A percentile compares a stretch with the other conserved stretches of the same genome.
Evolutionary conservation across 352 stramenopile species (phyloP).

Genomic region (Phytophthora palmivora): DNA sequence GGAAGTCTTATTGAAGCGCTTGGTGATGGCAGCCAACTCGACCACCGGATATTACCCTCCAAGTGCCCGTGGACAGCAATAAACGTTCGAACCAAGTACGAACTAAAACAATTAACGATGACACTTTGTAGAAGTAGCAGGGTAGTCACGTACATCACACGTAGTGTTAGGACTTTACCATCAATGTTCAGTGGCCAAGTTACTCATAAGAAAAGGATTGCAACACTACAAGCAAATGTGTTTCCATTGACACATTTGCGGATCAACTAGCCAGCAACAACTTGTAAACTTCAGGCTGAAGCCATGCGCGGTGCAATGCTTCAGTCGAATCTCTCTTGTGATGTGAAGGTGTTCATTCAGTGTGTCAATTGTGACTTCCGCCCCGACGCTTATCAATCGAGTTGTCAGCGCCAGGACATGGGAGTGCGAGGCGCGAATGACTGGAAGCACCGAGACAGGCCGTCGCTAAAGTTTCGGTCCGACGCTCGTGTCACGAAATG

Average conservation of each 20-base stretch:
- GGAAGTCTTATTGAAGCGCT: conserved; percentile 37
- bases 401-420: conserved; percentile 20
- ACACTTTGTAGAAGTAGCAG: conserved; percentile 8
- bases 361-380: conserved; percentile 15
- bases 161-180: conserved; percentile 34
- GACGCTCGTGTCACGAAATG: conserved; percentile 1
- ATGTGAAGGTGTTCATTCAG: background rate
- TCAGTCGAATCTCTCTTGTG: conserved; percentile 9
- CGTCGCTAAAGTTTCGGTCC: conserved; percentile 4
- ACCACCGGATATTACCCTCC: conserved; percentile 37
- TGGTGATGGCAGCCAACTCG: conserved; percentile 47
- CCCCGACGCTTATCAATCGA: conserved; percentile 11
- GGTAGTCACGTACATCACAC: conserved; percentile 36
- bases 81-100: conserved; percentile 15
- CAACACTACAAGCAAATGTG: background rate
- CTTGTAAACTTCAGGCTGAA: background rate
- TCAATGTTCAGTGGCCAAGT: conserved; percentile 26
- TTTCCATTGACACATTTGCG: background rate
- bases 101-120: conserved; percentile 36
- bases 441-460: conserved; percentile 6
- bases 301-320: conserved; percentile 7
- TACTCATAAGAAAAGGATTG: conserved; percentile 12
- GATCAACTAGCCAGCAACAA: background rate
- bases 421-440: conserved; percentile 2
- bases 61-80: conserved; percentile 27